These are phyloP conservation scores for Castanea crenata DNA, from an alignment of 306 rosid genomes.

Conservation along the genomic window DNA sequence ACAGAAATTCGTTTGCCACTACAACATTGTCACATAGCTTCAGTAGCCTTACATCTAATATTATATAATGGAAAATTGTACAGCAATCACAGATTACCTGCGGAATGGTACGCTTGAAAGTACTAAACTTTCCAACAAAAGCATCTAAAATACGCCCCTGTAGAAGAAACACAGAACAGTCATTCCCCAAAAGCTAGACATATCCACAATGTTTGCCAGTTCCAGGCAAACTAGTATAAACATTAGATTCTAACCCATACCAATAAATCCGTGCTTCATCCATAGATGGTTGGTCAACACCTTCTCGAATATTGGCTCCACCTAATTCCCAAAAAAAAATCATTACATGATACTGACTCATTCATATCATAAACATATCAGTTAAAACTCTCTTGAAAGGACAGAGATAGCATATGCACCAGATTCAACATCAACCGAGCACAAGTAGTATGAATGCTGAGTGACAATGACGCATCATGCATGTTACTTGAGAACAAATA, in stretches of 20 bases:
- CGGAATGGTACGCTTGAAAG: constrained; percentile 93
- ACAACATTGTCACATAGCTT: too few species aligned
- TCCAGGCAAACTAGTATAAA: constrained; percentile 24
- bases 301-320: constrained; percentile 98
- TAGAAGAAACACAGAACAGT: constrained; percentile 24
- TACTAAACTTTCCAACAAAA: constrained; percentile 95
- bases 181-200: constrained; percentile 18
- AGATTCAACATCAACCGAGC: constrained; percentile 98
- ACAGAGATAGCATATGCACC: constrained; percentile 51
- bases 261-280: constrained; percentile 96
- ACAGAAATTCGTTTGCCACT: too few species aligned
- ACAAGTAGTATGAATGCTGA: constrained; percentile 98
- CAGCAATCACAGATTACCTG: constrained; percentile 54
- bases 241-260: constrained; percentile 43
- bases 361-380: constrained; percentile 19
- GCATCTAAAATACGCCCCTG: constrained; percentile 98
- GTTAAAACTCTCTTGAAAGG: constrained; percentile 14
- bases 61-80: not conserved
- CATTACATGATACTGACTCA: constrained; percentile 16
- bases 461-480: constrained; percentile 95
- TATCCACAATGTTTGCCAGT: constrained; percentile 4
- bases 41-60: too few species aligned
- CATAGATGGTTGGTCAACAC: constrained; percentile 89
- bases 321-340: constrained; percentile 54
- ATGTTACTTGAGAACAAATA: constrained; percentile 97